Evolutionary conservation across 2,329 filamentous ascomycete genomes (phyloP), one percentile per base, ranked within the genome.

Genomic region (Diaporthe amygdali): DNA sequence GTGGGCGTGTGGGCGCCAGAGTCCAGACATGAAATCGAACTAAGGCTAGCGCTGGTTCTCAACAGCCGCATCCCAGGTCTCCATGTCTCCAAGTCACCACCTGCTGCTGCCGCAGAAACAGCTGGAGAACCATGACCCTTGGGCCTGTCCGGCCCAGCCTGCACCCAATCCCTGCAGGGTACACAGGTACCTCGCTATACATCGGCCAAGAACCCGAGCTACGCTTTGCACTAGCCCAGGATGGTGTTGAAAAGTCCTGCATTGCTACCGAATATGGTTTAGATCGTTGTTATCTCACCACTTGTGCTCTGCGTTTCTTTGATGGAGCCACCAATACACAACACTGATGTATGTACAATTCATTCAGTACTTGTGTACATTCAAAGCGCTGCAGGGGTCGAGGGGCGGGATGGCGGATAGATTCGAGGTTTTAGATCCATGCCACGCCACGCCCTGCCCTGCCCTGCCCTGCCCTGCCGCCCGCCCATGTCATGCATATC

Each of bases 361-460:
- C 41, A 63, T 9, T 9, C 20, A 20, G 39, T 34, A 63, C 41
- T 7, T 27, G 9, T 41, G 41, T 34, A 20, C 30, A 39, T 8
- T 14, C 10, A 39, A 12, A 39, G 37, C 27, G 25, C 27, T 47
- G 59, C 59, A 63, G 59, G 59, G 59, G 46, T 63, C 20, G 47
- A 20, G 41, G 27, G 59, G 59, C 59, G 46, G 27, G 41, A 63
- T 30, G 22, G 59, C 59, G 59, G 59, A 25, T 63, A 47, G 59
- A 63, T 63, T 63, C 2, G 59, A 63, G 59, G 59, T 47, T 63
- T 63, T 63, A 63, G 59, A 63, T 63, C 59, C 59, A 47, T 63
- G 59, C 59, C 59, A 63, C 27, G 59, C 59, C 41, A 47, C 41
- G 41, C 41, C 56, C 41, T 46, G 30, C 41, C 59, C 20, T 34